Evolutionary conservation across 1,139 yeast species (phyloP), one percentile per base, ranked within the genome.

Genomic region (Suhomyces choctaworum): DNA sequence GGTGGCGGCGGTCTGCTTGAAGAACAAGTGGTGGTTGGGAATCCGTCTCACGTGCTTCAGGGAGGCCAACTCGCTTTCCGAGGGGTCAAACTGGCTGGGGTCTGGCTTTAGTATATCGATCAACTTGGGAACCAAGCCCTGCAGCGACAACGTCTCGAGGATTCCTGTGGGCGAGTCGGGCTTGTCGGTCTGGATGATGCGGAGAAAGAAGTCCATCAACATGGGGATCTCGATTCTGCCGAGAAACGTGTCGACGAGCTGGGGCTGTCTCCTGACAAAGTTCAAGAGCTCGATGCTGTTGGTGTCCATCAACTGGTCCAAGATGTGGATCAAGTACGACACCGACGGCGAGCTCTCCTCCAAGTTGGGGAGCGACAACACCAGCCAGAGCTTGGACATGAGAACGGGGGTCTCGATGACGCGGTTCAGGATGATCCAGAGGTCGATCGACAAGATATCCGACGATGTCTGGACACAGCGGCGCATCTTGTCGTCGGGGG

Each of bases 1-100:
- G 8, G 97, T 95, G 2, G 96, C 95, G 0, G 97, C 95, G 3
- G 95, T 82, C 59, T 92, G 97, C 34, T 79, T 79, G 40, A 92
- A 78, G 23, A 83, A 71, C 10, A 45, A 46, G 32, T 50, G 52
- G 27, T 59, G 61, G 35, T 64, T 58, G 1, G 73, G 64, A 22
- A 66, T 60, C 16, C 46, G 46, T 14, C 11, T 22, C 6, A 12
- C n/a, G 14, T 10, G n/a, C 14, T 10, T 16, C 2, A 10, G 9
- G 5, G 16, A 7, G 3, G 25, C 8, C 20, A 27, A 21, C 10
- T 27, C 24, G 10, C 27, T 22, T 4, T 41, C 29, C 10, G 42
- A 44, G 2, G 38, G 39, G 9, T 36, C 48, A 45, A 66, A 66
- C 37, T 64, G 71, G 1, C 64, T 52, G 5, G 63, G 58, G 27